These are phyloP conservation scores for Sporobolomyces phaffii DNA, from an alignment of 768 basidiomycete genomes.

Conservation along the genomic window DNA sequence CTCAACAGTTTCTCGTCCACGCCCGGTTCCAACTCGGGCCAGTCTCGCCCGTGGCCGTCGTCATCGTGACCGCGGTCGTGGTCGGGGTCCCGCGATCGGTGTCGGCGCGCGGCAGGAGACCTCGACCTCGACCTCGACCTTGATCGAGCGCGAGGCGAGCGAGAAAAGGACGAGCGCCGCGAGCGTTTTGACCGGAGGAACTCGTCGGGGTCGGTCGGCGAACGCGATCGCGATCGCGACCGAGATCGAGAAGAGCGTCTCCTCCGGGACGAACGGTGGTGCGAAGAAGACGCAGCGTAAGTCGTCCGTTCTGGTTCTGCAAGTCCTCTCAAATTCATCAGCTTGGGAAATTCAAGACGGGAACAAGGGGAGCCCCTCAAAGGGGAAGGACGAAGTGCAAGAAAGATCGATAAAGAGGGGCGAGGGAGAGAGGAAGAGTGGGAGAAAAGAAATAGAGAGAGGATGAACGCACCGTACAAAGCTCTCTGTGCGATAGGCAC, in stretches of 20 bases:
- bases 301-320: conserved; percentile 12
- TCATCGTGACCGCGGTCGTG: neutral
- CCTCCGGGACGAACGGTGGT: conserved; percentile 49
- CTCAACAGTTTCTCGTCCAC: conserved; percentile 80
- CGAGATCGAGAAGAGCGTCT: conserved; percentile 40
- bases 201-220: conserved; percentile 7
- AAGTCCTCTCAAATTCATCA: no score
- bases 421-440: no score
- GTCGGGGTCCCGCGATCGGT: neutral
- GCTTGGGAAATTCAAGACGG: no score
- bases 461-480: conserved; percentile 21
- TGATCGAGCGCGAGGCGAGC: conserved; percentile 48
- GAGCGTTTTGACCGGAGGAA: conserved; percentile 43
- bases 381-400: no score
- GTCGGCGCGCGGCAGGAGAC: conserved; percentile 37
- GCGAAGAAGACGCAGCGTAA: conserved; percentile 41
- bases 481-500: conserved; percentile 72
- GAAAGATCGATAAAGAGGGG: no score
- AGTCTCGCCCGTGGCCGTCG: neutral
- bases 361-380: no score
- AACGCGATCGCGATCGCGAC: conserved; percentile 5
- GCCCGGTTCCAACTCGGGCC: conserved; percentile 51
- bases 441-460: neutral
- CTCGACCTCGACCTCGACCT: conserved; percentile 43
- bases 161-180: no score